phyloP scores from a whole-genome alignment of 2,329 filamentous ascomycete species.

The Fonsecaea pedrosoi region DNA sequence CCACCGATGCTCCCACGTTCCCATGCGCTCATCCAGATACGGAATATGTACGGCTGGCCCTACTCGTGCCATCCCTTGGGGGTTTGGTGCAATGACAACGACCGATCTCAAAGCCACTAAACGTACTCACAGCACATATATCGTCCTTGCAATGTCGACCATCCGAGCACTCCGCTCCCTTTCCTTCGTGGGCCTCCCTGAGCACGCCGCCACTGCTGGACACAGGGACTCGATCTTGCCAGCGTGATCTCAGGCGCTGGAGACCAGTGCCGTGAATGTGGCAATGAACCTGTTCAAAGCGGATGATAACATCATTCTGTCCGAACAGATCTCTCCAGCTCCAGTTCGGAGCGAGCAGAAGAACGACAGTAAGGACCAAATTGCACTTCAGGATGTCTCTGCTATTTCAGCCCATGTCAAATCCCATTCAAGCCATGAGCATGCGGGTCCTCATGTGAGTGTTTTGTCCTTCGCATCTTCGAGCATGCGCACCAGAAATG shows the following conservation, averaged over 20 bases:
- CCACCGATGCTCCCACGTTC: too few relatives aligned
- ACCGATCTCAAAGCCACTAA: background rate
- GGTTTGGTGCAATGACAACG: background rate
- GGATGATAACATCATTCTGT: constrained; percentile 3
- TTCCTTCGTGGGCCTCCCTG: background rate
- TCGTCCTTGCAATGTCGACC: background rate
- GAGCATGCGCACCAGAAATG: background rate
- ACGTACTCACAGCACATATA: background rate
- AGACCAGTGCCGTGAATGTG: background rate
- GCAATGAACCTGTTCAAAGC: background rate
- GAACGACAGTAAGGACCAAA: background rate
- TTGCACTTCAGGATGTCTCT: background rate
- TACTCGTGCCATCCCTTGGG: background rate
- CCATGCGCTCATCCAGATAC: background rate
- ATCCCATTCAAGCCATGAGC: background rate
- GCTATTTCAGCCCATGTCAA: background rate
- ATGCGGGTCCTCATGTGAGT: background rate
- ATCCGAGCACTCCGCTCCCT: background rate
- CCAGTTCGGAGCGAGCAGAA: background rate
- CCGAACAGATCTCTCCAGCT: constrained; percentile 1
- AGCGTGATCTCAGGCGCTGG: background rate
- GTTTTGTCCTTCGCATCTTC: background rate
- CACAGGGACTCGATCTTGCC: background rate
- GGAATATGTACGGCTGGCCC: background rate
- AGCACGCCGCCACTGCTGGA: background rate